phyloP scores from a whole-genome alignment of 352 stramenopile species.

The Thraustochytrium sp. region DNA sequence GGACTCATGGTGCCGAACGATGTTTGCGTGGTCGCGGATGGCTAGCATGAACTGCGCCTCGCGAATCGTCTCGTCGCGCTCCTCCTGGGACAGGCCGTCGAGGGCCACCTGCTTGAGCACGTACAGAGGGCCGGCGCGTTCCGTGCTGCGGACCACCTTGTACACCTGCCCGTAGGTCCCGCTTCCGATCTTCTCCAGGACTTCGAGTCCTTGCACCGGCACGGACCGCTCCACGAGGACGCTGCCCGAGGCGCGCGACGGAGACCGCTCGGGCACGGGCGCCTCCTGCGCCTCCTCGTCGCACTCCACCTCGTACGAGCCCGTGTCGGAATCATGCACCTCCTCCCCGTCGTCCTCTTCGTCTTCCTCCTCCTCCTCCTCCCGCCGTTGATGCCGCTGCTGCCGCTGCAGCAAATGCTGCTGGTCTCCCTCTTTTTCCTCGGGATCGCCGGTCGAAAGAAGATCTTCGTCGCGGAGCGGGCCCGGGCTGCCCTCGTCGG shows the following conservation, averaged over 20 bases:
- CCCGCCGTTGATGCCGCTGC: too few relatives aligned
- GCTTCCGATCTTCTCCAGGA: constrained; percentile 41
- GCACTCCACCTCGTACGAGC: too few relatives aligned
- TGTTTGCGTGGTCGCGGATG: constrained; percentile 49
- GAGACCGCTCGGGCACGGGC: too few relatives aligned
- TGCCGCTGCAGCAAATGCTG: too few relatives aligned
- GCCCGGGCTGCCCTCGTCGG: too few relatives aligned
- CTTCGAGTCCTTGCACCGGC: constrained; percentile 20
- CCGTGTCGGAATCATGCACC: too few relatives aligned
- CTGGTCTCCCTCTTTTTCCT: too few relatives aligned
- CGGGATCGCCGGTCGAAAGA: too few relatives aligned
- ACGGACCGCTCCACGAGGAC: background rate
- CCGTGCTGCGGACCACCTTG: background rate
- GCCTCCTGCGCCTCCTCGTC: too few relatives aligned
- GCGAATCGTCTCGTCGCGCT: constrained; percentile 4
- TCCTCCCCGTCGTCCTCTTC: too few relatives aligned
- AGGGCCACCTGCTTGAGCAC: constrained; percentile 21
- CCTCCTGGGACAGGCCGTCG: background rate
- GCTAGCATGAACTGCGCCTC: constrained; percentile 48
- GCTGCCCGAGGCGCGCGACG: background rate
- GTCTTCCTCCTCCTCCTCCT: too few relatives aligned
- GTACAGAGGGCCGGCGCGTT: background rate
- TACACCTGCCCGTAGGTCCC: constrained; percentile 45
- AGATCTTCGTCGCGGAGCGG: too few relatives aligned
- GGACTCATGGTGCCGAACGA: constrained; percentile 61